Evolutionary conservation across 2,329 filamentous ascomycete species (phyloP).

Genomic region (Teratosphaeria gauchensis): DNA sequence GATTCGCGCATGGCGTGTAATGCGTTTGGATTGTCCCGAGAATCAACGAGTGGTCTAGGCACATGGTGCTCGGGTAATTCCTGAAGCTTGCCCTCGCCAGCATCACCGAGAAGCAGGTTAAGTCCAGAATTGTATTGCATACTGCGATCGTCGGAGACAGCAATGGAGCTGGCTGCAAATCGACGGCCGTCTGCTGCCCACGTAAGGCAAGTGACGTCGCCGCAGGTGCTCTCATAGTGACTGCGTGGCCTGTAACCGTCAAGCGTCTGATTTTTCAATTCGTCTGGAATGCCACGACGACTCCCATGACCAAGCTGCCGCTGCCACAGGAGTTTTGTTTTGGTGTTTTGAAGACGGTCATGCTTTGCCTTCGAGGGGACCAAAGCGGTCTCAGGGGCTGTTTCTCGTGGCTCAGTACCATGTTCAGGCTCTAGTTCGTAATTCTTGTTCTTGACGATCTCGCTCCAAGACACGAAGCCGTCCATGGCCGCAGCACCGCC

Average conservation of each 20-base stretch:
- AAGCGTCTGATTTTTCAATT: constrained; percentile 24
- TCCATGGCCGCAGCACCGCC: constrained; percentile 7
- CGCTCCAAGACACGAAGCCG: constrained; percentile 16
- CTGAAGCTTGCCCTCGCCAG: constrained; percentile 31
- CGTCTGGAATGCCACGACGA: constrained; percentile 7
- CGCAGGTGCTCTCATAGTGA: constrained; percentile 48
- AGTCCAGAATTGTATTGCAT: constrained; percentile 52
- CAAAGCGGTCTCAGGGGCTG: constrained; percentile 2
- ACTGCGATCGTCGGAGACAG: constrained; percentile 45
- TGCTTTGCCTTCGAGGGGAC: not conserved
- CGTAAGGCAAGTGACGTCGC: constrained; percentile 46
- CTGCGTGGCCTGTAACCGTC: constrained; percentile 32
- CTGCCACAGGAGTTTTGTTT: constrained; percentile 14
- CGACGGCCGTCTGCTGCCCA: constrained; percentile 46
- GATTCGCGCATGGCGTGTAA: constrained; percentile 37
- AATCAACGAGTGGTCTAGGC: constrained; percentile 29
- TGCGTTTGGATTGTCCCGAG: constrained; percentile 31
- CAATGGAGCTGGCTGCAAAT: constrained; percentile 50
- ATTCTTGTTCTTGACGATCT: constrained; percentile 1
- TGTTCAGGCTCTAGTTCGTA: not conserved
- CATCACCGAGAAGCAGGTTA: constrained; percentile 47
- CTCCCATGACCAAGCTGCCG: constrained; percentile 16
- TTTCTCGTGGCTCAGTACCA: not conserved
- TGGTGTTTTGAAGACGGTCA: not conserved
- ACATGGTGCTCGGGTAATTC: constrained; percentile 47